Evolutionary conservation across 495 filamentous ascomycete genomes (phyloP).

Genomic region (Penicillium coprophilum): DNA sequence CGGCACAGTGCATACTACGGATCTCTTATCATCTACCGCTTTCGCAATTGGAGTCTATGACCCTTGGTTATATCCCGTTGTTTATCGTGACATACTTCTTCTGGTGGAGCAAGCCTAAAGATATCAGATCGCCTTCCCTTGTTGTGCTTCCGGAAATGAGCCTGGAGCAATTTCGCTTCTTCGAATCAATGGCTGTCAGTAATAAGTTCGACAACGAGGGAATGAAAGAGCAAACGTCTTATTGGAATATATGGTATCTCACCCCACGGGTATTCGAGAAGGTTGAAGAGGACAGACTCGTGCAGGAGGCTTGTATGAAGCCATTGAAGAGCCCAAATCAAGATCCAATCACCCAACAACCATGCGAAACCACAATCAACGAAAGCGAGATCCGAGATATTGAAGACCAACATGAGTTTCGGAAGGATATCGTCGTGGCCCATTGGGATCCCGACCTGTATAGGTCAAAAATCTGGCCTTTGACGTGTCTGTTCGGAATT

Average conservation of each 20-base stretch:
- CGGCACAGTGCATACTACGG: constrained; percentile 34
- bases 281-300: background rate
- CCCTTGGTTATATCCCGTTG: constrained; percentile 36
- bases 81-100: constrained; percentile 37
- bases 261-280: background rate
- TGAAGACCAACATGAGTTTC: background rate
- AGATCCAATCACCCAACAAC: background rate
- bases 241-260: constrained; percentile 1
- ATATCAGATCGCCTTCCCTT: constrained; percentile 35
- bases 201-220: constrained; percentile 32
- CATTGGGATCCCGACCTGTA: background rate
- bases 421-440: background rate
- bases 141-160: constrained; percentile 33
- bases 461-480: background rate
- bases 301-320: background rate
- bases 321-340: background rate
- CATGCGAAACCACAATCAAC: background rate
- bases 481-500: background rate
- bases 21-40: constrained; percentile 30
- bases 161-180: constrained; percentile 19
- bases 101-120: constrained; percentile 42
- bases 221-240: constrained; percentile 10
- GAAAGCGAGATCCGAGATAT: background rate
- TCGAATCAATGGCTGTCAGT: constrained; percentile 21
- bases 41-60: constrained; percentile 37